Evolutionary conservation across 345 rosid genomes (phyloP), one percentile per base, ranked within the genome.

Genomic region (Limnanthes douglasii): DNA sequence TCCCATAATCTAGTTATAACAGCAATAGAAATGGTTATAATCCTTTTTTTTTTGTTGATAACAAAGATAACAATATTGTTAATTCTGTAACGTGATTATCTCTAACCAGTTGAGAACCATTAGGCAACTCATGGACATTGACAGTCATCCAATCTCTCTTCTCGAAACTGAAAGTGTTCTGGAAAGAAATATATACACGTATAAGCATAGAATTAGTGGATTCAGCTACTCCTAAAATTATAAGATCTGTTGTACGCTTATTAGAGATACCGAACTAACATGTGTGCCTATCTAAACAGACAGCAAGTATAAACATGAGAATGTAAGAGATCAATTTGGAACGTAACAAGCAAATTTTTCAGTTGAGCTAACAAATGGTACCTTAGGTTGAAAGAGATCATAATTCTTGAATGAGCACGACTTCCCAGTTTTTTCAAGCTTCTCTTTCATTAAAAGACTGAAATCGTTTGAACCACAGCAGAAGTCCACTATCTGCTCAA

Each of bases 101-200:
- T 13, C 69, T 46, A 56, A 76, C 86, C 68, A 80, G 39, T 43
- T 39, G 49, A 48, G 77, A 68, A 38, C 75, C 86, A 27, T 59
- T 40, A 1, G 75, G 61, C 40, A 81, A 54, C 51, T 82, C 94
- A 15, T 54, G 50, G 17, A 16, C 6, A 5, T 45, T 37, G 34
- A 77, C 76, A 12, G 18, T 60, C 70, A 69, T 34, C 88, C 88
- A 82, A 52, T 73, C 73, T 54, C 65, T 73, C 58, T 47, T 54
- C 68, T 81, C 76, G 60, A 77, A 81, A 43, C 45, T 41, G 37
- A 81, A 77, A 41, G 54, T 59, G 54, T 73, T 67, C 94, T 77
- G 78, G 29, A 62, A 11, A 32, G 33, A 25, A 14, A 35, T n/a
- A n/a, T n/a, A n/a, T n/a, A n/a, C n/a, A 35, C 28, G 54, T 21